These are phyloP conservation scores for Mortierella sp. DNA, from an alignment of 371 early-diverging fungal species.

Conservation along the genomic window DNA sequence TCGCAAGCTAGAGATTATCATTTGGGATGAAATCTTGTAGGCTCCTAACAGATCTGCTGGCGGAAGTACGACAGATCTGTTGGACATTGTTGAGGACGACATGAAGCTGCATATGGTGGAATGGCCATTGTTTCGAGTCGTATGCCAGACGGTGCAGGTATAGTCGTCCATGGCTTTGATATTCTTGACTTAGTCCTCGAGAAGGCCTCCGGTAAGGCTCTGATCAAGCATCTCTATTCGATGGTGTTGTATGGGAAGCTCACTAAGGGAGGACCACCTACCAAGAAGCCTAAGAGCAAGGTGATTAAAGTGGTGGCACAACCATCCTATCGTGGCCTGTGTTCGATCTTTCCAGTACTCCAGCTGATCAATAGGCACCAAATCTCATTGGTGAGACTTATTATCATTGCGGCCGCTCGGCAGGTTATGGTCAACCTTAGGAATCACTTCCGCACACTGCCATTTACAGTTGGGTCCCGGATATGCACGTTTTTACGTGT, in stretches of 20 bases:
- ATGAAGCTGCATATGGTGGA: background rate
- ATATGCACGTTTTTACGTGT: background rate
- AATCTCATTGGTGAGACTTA: background rate
- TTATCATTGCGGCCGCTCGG: background rate
- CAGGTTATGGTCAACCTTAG: background rate
- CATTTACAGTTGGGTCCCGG: background rate
- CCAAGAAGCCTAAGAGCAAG: no score
- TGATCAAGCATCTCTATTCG: background rate
- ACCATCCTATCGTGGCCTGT: no score
- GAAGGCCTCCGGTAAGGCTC: background rate
- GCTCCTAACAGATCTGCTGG: background rate
- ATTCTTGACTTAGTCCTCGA: background rate
- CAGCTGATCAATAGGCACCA: background rate
- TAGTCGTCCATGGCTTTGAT: background rate
- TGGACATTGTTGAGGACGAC: background rate
- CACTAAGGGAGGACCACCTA: no score
- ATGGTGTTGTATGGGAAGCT: no score
- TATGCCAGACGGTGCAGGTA: no score
- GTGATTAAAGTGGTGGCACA: no score
- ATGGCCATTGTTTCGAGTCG: background rate
- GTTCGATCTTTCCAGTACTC: background rate
- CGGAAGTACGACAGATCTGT: background rate
- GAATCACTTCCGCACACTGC: background rate
- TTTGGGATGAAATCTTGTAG: background rate
- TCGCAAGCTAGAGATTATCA: background rate